Percentiles rank a stretch among this genome's conserved stretches.
Evolutionary conservation across 179 eudicot species (phyloP).

Genomic region (Corrigiola litoralis): DNA sequence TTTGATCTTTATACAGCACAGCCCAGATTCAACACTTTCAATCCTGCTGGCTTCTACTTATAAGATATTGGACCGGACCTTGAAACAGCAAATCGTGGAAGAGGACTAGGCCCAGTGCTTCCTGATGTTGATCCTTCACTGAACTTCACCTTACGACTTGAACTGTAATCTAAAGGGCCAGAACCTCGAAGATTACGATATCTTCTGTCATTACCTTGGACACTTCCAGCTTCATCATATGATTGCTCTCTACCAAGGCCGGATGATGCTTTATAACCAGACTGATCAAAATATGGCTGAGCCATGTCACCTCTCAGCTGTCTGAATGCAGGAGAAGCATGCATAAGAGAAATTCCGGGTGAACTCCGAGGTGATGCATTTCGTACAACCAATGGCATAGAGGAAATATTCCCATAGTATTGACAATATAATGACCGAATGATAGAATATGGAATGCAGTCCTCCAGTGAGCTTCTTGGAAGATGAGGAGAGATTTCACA

Average conservation of each 20-base stretch:
- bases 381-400: constrained; percentile 50
- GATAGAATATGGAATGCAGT: constrained; percentile 70
- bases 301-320: constrained; percentile 45
- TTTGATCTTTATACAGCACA: neutral
- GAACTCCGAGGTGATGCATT: constrained; percentile 72
- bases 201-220: constrained; percentile 39
- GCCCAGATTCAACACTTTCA: neutral
- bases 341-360: constrained; percentile 68
- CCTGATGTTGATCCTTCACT: constrained; percentile 74
- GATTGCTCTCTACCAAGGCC: constrained; percentile 43
- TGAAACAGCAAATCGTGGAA: constrained; percentile 87
- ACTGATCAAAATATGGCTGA: constrained; percentile 39
- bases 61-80: constrained; percentile 93
- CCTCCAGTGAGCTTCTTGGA: constrained; percentile 76
- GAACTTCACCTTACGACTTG: constrained; percentile 54
- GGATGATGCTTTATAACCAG: constrained; percentile 55
- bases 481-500: constrained; percentile 83
- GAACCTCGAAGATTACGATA: constrained; percentile 57
- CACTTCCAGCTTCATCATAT: constrained; percentile 46
- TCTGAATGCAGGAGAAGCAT: constrained; percentile 70
- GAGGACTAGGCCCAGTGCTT: constrained; percentile 81
- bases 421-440: constrained; percentile 83
- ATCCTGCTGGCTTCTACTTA: constrained; percentile 36
- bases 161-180: constrained; percentile 75
- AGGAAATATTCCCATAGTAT: constrained; percentile 62